These are phyloP conservation scores for Porphyra umbilicalis DNA, from an alignment of 31 red algal species.

Conservation along the genomic window DNA sequence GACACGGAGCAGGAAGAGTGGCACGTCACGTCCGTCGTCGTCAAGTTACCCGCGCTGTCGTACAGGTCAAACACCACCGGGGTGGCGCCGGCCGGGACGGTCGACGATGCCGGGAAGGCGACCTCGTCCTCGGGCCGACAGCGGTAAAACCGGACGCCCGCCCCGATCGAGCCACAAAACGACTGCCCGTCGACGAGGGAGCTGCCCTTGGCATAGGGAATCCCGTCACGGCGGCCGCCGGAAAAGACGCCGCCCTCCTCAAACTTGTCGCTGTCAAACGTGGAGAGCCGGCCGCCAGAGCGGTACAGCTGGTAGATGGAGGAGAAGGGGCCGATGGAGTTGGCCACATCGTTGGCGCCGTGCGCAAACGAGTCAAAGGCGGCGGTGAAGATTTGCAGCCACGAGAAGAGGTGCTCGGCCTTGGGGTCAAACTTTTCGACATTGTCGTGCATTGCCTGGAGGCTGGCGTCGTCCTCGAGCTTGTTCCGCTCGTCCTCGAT, in stretches of 20 bases:
- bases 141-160: conserved; percentile 1
- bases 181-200: conserved; percentile 9
- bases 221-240: conserved; percentile 11
- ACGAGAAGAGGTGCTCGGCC: conserved; percentile 40
- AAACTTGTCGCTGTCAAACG: neutral
- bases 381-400: conserved; percentile 46
- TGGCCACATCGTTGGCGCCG: conserved; percentile 69
- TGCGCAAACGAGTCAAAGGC: conserved; percentile 60
- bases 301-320: conserved; percentile 31
- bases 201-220: neutral
- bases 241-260: conserved; percentile 7
- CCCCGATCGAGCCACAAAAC: conserved; percentile 23
- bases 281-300: conserved; percentile 12
- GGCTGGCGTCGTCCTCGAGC: conserved; percentile 4
- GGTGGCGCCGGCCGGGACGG: neutral
- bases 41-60: neutral
- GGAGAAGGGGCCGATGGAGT: conserved; percentile 45
- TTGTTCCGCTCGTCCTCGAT: conserved; percentile 12
- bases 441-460: conserved; percentile 14
- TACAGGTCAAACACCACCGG: neutral
- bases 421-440: conserved; percentile 51
- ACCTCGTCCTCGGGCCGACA: neutral
- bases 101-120: conserved; percentile 3
- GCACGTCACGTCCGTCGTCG: neutral
- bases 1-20: conserved; percentile 9